Percentiles rank a stretch among this genome's conserved stretches.
Evolutionary conservation across 805 yeast species (phyloP).

Genomic region (Lipomyces sp.): DNA sequence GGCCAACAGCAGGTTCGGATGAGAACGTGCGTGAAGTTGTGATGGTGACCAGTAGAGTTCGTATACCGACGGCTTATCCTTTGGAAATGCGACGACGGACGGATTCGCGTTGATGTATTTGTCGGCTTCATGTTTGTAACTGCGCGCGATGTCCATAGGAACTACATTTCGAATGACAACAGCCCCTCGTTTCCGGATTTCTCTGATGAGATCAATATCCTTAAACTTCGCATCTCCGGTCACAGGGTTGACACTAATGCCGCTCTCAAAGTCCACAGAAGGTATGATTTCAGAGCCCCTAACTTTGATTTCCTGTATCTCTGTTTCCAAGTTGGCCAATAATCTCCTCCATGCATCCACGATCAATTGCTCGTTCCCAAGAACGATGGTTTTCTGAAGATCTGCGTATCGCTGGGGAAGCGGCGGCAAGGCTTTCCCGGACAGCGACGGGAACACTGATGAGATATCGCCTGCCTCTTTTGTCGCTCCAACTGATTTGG

Average conservation of each 20-base stretch:
- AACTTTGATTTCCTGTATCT: slow-evolving; percentile 10
- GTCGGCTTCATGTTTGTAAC: slow-evolving; percentile 40
- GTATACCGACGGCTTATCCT: slow-evolving; percentile 40
- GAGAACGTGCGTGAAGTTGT: slow-evolving; percentile 50
- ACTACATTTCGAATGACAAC: slow-evolving; percentile 47
- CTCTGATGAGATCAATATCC: slow-evolving; percentile 5
- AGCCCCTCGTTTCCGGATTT: slow-evolving; percentile 41
- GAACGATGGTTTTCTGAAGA: slow-evolving; percentile 11
- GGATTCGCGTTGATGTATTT: slow-evolving; percentile 45
- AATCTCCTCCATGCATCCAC: slow-evolving; percentile 21
- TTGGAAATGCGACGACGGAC: slow-evolving; percentile 41
- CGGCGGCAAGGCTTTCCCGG: slow-evolving; percentile 14
- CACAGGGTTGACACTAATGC: slow-evolving; percentile 10
- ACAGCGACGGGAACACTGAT: slow-evolving; percentile 25
- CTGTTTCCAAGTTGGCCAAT: slow-evolving; percentile 8
- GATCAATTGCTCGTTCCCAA: slow-evolving; percentile 15
- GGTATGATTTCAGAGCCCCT: slow-evolving; percentile 19
- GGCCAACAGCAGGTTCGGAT: slow-evolving; percentile 46
- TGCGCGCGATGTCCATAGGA: slow-evolving; percentile 40
- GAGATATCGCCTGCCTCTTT: slow-evolving; percentile 24
- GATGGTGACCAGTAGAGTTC: slow-evolving; percentile 51
- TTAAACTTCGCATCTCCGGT: slow-evolving; percentile 3
- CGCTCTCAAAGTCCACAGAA: slow-evolving; percentile 14
- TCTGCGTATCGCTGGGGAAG: slow-evolving; percentile 21
- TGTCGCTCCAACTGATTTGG: neutral